Conservation (phyloP, 352 stramenopile species). For the Phytopythium chamaehyphon region DNA sequence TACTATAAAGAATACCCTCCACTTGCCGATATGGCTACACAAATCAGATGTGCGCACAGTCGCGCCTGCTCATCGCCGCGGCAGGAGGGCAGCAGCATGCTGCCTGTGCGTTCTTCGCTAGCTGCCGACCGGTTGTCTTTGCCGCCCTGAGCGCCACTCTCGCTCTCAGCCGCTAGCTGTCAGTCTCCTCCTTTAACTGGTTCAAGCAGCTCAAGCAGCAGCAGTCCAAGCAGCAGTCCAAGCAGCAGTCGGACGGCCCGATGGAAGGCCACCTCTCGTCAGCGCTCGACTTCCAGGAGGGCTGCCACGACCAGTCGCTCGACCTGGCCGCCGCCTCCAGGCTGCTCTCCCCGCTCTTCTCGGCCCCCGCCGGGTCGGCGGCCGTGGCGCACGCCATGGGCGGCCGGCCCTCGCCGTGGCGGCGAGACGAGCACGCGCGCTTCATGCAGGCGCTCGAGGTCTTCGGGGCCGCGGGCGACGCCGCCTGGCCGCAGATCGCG, state of each 20-base stretch:
- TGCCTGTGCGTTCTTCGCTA: no score
- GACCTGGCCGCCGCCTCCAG: constrained; percentile 14
- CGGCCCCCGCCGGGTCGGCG: neutral
- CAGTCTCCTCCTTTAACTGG: no score
- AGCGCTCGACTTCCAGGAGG: constrained; percentile 4
- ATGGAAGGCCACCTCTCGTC: constrained; percentile 6
- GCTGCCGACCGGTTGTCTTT: no score
- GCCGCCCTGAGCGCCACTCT: no score
- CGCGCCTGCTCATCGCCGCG: no score
- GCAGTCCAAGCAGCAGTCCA: no score
- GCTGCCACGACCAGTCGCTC: neutral
- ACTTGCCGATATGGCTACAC: neutral
- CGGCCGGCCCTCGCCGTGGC: constrained; percentile 26
- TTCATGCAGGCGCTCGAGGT: constrained; percentile 82
- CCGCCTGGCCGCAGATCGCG: constrained; percentile 72
- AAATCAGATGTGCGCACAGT: neutral
- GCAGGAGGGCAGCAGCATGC: no score
- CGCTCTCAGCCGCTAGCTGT: no score
- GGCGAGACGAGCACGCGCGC: constrained; percentile 61
- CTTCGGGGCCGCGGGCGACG: constrained; percentile 42
- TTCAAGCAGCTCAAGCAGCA: no score
- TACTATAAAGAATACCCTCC: neutral
- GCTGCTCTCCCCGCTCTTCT: constrained; percentile 21
- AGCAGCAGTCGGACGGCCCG: neutral
- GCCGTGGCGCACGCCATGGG: neutral